These are phyloP conservation scores for Cryptosporidium parvum DNA, from an alignment of 169 alveolate genomes.

Conservation along the genomic window DNA sequence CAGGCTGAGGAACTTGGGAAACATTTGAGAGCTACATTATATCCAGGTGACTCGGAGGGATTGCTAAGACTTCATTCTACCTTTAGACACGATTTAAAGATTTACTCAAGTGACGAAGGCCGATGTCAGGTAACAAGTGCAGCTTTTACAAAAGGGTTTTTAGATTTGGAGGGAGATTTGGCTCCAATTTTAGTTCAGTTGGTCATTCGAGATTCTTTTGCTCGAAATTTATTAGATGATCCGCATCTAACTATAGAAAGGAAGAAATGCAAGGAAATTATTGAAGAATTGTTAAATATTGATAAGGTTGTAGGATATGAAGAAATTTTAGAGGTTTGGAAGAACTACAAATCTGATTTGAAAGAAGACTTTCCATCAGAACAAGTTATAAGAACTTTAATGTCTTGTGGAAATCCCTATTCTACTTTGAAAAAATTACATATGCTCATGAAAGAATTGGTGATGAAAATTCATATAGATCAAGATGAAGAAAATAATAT, in stretches of 20 bases:
- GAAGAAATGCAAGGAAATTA: conserved; percentile 65
- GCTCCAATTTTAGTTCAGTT: conserved; percentile 96
- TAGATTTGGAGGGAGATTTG: conserved; percentile 96
- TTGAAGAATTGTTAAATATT: conserved; percentile 53
- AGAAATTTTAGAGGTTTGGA: conserved; percentile 57
- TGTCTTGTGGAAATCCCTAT: conserved; percentile 52
- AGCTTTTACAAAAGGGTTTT: conserved; percentile 96
- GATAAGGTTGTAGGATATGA: conserved; percentile 49
- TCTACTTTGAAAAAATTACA: background rate
- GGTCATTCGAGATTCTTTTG: conserved; percentile 85
- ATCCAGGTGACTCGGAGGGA: conserved; percentile 94
- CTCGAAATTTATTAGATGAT: conserved; percentile 79
- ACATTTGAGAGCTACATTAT: conserved; percentile 87
- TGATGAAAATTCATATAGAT: background rate
- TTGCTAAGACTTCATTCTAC: conserved; percentile 96
- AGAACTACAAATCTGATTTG: background rate
- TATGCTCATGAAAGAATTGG: conserved; percentile 23
- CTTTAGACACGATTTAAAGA: conserved; percentile 97
- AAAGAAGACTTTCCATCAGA: conserved; percentile 14
- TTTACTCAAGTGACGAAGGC: conserved; percentile 97
- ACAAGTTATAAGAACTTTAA: conserved; percentile 8
- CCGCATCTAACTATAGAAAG: conserved; percentile 26
- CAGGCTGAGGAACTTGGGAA: conserved; percentile 94
- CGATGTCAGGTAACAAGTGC: conserved; percentile 98
- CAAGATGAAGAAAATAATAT: conserved; percentile 18